Conservation (phyloP, 495 filamentous ascomycete genomes). For the Collariella sp. region DNA sequence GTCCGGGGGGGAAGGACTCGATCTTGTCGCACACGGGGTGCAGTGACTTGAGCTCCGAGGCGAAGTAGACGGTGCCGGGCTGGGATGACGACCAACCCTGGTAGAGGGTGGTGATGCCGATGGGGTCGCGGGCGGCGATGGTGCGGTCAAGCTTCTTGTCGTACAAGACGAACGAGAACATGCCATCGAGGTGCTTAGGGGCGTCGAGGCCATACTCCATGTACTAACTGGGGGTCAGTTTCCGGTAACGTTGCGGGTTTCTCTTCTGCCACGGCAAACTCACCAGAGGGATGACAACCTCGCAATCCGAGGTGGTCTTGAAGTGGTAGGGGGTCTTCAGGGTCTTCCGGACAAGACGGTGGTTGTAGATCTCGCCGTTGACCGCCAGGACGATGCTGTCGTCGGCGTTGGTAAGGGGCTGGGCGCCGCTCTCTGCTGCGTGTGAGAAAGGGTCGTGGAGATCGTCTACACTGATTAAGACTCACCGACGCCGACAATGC, state of each 20-base stretch:
- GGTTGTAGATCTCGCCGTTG: conserved; percentile 99
- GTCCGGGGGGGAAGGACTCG: conserved; percentile 85
- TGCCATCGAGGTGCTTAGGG: conserved; percentile 91
- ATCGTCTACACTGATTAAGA: conserved; percentile 22
- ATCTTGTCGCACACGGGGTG: conserved; percentile 94
- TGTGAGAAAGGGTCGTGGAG: conserved; percentile 23
- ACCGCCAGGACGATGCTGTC: conserved; percentile 82
- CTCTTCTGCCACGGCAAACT: conserved; percentile 20
- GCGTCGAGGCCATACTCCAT: conserved; percentile 85
- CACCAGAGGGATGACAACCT: conserved; percentile 96
- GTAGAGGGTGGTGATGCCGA: conserved; percentile 96
- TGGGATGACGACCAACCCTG: conserved; percentile 78
- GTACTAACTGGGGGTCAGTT: conserved; percentile 49
- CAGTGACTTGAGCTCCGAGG: conserved; percentile 90
- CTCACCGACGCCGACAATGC: conserved; percentile 94
- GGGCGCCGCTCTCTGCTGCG: conserved; percentile 74
- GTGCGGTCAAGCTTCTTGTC: conserved; percentile 86
- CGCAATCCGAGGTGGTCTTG: conserved; percentile 96
- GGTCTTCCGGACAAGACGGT: conserved; percentile 79
- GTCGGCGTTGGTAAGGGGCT: conserved; percentile 89
- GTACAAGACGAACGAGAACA: conserved; percentile 98
- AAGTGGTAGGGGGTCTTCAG: conserved; percentile 78
- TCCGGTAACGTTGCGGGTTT: background rate
- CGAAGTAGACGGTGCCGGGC: conserved; percentile 84
- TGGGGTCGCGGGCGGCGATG: conserved; percentile 89